These are phyloP conservation scores for Penicillium thymicola DNA, from an alignment of 2,329 filamentous ascomycete species.

Conservation along the genomic window DNA sequence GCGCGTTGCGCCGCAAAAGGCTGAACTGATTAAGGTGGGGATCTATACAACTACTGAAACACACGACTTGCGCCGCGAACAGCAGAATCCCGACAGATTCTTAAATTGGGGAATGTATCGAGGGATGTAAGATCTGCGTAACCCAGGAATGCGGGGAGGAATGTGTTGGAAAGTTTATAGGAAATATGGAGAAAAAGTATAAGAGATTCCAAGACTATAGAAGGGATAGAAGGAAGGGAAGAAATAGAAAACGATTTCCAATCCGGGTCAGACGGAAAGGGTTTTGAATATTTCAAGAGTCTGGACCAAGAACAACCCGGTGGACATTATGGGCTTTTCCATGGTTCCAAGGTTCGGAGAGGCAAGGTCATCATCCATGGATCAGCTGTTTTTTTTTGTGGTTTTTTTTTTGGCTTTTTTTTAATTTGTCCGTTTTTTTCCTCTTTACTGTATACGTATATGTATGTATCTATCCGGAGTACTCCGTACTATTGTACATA, in stretches of 20 bases:
- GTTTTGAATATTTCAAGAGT: neutral
- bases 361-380: constrained; percentile 4
- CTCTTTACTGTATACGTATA: neutral
- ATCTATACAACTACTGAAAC: constrained; percentile 15
- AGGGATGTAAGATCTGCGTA: constrained; percentile 14
- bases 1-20: neutral
- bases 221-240: no score
- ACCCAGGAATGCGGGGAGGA: constrained; percentile 19
- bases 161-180: neutral
- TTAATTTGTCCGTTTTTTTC: neutral
- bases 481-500: neutral
- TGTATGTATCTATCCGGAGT: neutral
- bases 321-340: neutral
- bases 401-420: neutral
- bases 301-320: neutral
- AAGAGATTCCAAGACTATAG: no score
- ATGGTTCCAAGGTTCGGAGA: constrained; percentile 3
- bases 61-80: constrained; percentile 16
- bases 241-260: neutral
- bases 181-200: neutral
- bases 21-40: neutral
- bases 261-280: constrained; percentile 1
- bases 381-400: neutral
- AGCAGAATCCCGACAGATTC: constrained; percentile 15
- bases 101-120: constrained; percentile 16